A percentile compares a stretch with the other conserved stretches of the same genome.
phyloP scores from a whole-genome alignment of 1,139 yeast species.

The Magnusiomyces suaveolens region DNA sequence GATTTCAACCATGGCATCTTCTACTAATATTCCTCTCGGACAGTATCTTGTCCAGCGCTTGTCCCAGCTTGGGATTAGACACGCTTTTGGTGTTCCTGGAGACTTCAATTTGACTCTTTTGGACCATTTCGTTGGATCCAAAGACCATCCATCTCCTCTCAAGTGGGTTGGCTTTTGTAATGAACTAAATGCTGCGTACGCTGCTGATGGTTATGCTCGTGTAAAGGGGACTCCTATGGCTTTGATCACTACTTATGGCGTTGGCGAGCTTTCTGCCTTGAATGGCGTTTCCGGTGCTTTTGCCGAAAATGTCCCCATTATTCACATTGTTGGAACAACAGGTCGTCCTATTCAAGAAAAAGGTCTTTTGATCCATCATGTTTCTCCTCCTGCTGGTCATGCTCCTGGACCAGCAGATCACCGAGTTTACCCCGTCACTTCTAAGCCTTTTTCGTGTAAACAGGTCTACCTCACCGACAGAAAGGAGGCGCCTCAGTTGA shows the following conservation, averaged over 20 bases:
- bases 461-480: slow-evolving; percentile 47
- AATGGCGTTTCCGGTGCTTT: slow-evolving; percentile 79
- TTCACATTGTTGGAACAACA: slow-evolving; percentile 78
- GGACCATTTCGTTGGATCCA: slow-evolving; percentile 55
- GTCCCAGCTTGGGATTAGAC: slow-evolving; percentile 48
- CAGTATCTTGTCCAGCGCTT: slow-evolving; percentile 50
- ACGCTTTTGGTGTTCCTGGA: slow-evolving; percentile 66
- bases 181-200: slow-evolving; percentile 60
- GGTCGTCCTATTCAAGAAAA: slow-evolving; percentile 39
- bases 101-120: slow-evolving; percentile 50
- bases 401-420: slow-evolving; percentile 45
- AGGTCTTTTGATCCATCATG: slow-evolving; percentile 48
- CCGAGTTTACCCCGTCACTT: slow-evolving; percentile 52
- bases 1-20: slow-evolving; percentile 10
- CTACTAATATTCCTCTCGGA: slow-evolving; percentile 40
- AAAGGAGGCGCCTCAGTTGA: slow-evolving; percentile 42
- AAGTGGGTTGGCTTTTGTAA: slow-evolving; percentile 56
- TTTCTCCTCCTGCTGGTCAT: slow-evolving; percentile 43
- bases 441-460: slow-evolving; percentile 49
- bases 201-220: slow-evolving; percentile 72
- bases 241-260: slow-evolving; percentile 58
- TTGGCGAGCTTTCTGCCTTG: slow-evolving; percentile 77
- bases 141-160: slow-evolving; percentile 30
- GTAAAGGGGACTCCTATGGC: slow-evolving; percentile 36
- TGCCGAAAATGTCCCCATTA: slow-evolving; percentile 68